phyloP scores from a whole-genome alignment of 345 rosid genomes.

The Murraya koenigii region DNA sequence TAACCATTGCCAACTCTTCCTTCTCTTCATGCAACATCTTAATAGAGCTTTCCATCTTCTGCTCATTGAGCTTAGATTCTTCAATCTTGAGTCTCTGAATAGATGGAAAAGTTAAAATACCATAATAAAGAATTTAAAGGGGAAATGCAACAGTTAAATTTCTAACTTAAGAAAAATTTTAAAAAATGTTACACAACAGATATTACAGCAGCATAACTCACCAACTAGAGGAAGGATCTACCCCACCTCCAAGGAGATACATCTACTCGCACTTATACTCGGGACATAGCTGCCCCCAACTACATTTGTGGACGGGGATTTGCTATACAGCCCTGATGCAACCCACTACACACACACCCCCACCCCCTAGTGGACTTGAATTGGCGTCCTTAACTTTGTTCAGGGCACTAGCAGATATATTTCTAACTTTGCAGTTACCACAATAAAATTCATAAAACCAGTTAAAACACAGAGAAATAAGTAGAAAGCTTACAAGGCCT shows the following conservation, averaged over 20 bases:
- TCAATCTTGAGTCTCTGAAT: conserved; percentile 60
- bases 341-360: too few species aligned
- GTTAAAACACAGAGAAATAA: neutral
- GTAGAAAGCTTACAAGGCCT: conserved; percentile 44
- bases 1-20: conserved; percentile 90
- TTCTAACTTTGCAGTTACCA: neutral
- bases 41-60: conserved; percentile 48
- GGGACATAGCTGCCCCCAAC: neutral
- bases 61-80: conserved; percentile 49
- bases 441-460: neutral
- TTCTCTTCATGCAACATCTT: conserved; percentile 64
- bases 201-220: neutral
- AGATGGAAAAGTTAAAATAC: conserved; percentile 17
- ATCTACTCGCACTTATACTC: neutral
- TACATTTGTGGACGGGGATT: too few species aligned
- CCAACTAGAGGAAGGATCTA: neutral
- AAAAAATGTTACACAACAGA: neutral
- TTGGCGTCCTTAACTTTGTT: too few species aligned
- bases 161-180: conserved; percentile 8
- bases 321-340: too few species aligned
- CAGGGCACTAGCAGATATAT: neutral
- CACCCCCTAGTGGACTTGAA: too few species aligned
- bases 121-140: neutral
- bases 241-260: neutral
- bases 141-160: conserved; percentile 9